These are phyloP conservation scores for Polyplosphaeria fusca DNA, from an alignment of 495 filamentous ascomycete species.

Conservation along the genomic window DNA sequence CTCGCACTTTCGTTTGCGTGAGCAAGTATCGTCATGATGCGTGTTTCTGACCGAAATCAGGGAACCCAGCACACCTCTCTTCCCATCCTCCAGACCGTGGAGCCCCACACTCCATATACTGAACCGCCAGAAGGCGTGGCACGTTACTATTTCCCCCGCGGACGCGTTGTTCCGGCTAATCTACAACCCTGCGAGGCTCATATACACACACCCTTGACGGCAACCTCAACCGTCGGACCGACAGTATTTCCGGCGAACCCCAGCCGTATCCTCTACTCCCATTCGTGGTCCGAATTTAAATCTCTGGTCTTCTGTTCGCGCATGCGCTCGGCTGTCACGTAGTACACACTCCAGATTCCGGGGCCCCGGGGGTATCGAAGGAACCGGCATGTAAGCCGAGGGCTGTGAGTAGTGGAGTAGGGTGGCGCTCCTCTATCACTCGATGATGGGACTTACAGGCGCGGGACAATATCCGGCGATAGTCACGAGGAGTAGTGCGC, in stretches of 20 bases:
- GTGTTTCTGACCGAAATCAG: not conserved
- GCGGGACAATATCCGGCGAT: conserved; percentile 21
- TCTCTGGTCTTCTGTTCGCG: not conserved
- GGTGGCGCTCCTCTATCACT: not conserved
- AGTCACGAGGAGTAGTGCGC: conserved; percentile 6
- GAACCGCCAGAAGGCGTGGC: not conserved
- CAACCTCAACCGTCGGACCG: conserved; percentile 30
- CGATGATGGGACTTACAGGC: not conserved
- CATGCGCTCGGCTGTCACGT: not conserved
- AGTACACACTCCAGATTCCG: conserved; percentile 20
- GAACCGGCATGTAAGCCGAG: conserved; percentile 11
- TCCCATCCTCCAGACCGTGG: not conserved
- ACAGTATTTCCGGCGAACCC: conserved; percentile 16
- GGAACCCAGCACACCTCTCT: not conserved
- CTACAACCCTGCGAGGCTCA: conserved; percentile 16
- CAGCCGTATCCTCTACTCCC: not conserved
- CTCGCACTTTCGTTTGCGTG: not conserved
- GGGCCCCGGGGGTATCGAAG: not conserved
- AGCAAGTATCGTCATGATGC: not conserved
- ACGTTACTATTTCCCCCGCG: conserved; percentile 21
- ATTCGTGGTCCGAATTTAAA: not conserved
- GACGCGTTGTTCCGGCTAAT: conserved; percentile 14
- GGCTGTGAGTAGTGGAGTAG: not conserved
- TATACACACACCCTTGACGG: conserved; percentile 19
- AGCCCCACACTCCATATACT: conserved; percentile 5